These are phyloP conservation scores for Phytophthora citrophthora DNA, from an alignment of 352 stramenopile species.

Conservation along the genomic window DNA sequence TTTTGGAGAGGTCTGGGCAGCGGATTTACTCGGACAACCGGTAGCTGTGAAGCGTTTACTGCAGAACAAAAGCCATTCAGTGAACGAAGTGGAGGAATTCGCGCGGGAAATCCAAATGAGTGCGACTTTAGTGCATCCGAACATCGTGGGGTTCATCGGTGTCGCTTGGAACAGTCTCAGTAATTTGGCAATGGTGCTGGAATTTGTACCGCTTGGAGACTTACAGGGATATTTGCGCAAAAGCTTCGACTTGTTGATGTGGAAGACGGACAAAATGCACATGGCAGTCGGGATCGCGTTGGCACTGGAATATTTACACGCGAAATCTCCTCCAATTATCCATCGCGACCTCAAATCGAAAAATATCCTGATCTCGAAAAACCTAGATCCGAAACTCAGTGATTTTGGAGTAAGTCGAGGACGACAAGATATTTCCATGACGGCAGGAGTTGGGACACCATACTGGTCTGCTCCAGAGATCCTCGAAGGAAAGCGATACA, in stretches of 20 bases:
- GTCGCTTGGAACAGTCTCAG: conserved; percentile 51
- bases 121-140: conserved; percentile 32
- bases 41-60: conserved; percentile 55
- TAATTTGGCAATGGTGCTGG: conserved; percentile 45
- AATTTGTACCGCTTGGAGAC: conserved; percentile 47
- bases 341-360: conserved; percentile 43
- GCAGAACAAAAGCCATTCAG: conserved; percentile 23
- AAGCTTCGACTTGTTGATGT: conserved; percentile 18
- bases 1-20: conserved; percentile 58
- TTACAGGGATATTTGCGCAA: conserved; percentile 37
- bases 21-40: conserved; percentile 18
- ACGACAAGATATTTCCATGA: conserved; percentile 31
- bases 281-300: conserved; percentile 35
- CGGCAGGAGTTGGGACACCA: conserved; percentile 19
- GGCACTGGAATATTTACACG: conserved; percentile 40
- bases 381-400: conserved; percentile 64
- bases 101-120: conserved; percentile 41
- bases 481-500: conserved; percentile 21
- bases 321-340: conserved; percentile 23
- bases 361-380: conserved; percentile 67
- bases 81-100: conserved; percentile 36
- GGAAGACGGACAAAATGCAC: conserved; percentile 35
- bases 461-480: conserved; percentile 44
- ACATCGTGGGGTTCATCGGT: conserved; percentile 41
- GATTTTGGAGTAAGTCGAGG: conserved; percentile 39